phyloP scores from a whole-genome alignment of 345 rosid genomes.

The Corymbia maculata region DNA sequence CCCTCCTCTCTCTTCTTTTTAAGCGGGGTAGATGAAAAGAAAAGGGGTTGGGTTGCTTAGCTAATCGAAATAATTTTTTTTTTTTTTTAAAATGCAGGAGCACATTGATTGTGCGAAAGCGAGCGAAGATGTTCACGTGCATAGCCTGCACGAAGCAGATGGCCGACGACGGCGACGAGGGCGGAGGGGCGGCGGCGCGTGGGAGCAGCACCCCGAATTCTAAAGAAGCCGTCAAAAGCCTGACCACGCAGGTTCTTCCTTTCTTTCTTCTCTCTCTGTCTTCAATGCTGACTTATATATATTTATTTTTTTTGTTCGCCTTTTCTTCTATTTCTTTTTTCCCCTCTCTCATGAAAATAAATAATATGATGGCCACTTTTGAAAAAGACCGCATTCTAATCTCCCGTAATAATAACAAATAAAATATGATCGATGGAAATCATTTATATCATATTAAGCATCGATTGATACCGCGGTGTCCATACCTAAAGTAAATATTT shows the following conservation, averaged over 20 bases:
- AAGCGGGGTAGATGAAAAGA: neutral
- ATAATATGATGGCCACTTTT: neutral
- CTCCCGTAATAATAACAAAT: neutral
- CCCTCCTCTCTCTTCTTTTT: neutral
- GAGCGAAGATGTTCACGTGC: conserved; percentile 72
- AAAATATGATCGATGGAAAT: neutral
- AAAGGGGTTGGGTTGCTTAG: neutral
- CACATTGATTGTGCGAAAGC: neutral
- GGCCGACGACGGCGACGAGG: conserved; percentile 67
- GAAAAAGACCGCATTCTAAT: neutral
- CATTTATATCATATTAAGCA: neutral
- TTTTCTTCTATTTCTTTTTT: neutral
- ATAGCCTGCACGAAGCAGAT: conserved; percentile 87
- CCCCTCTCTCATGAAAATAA: neutral
- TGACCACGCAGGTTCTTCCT: conserved; percentile 73
- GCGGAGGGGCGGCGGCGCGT: conserved; percentile 54
- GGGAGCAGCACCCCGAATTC: conserved; percentile 66
- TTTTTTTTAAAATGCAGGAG: too few relatives aligned
- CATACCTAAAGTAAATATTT: neutral
- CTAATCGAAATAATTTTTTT: neutral
- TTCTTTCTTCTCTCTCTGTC: neutral
- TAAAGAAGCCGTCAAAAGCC: conserved; percentile 99
- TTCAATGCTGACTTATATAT: neutral
- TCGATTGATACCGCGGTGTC: neutral
- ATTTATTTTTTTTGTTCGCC: neutral